These are phyloP conservation scores for Echinochloa phyllopogon DNA, from an alignment of 176 grass and related monocot species.

Conservation along the genomic window DNA sequence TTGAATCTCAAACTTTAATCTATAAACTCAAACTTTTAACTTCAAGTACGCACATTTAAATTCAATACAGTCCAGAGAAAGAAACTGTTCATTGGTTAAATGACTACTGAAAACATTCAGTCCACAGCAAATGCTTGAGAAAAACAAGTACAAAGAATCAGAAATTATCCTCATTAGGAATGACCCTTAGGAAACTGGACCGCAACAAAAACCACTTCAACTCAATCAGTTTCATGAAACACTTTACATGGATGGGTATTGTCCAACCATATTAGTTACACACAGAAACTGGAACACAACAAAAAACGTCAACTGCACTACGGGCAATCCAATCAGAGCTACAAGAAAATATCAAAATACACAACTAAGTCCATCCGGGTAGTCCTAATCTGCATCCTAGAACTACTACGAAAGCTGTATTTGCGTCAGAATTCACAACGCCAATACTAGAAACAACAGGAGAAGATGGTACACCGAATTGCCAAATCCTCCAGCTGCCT, in stretches of 20 bases:
- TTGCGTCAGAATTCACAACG: conserved; percentile 20
- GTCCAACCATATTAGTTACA: conserved; percentile 4
- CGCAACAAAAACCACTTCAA: neutral
- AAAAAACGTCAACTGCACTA: neutral
- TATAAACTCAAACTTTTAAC: neutral
- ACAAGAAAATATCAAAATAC: conserved; percentile 18
- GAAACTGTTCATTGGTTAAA: neutral
- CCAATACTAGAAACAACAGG: conserved; percentile 26
- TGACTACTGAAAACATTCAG: neutral
- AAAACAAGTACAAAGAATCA: neutral
- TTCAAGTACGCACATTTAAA: neutral
- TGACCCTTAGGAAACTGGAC: neutral
- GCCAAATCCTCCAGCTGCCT: neutral
- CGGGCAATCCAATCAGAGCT: neutral
- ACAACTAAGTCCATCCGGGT: neutral
- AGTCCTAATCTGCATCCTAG: neutral
- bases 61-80: neutral
- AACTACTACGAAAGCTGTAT: neutral
- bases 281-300: neutral
- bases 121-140: neutral
- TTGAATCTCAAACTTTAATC: neutral
- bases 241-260: conserved; percentile 10
- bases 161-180: neutral
- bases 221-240: conserved; percentile 2
- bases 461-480: conserved; percentile 21